These are phyloP conservation scores for Albifimbria verrucaria DNA, from an alignment of 2,329 filamentous ascomycete species.

Conservation along the genomic window DNA sequence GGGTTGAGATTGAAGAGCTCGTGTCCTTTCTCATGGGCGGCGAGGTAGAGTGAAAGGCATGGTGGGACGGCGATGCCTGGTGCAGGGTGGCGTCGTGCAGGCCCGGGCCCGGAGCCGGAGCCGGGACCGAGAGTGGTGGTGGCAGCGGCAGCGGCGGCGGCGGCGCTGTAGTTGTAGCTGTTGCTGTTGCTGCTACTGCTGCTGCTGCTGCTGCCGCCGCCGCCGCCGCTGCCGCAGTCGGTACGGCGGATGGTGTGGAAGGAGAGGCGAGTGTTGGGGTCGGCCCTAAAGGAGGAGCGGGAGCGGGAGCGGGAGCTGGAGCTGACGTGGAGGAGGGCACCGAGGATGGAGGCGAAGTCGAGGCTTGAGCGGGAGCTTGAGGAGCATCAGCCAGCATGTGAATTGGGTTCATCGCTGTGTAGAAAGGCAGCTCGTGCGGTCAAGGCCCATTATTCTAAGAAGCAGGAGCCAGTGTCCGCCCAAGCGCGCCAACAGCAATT, in stretches of 20 bases:
- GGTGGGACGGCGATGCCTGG: slow-evolving; percentile 15
- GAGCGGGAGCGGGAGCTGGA: slow-evolving; percentile 8
- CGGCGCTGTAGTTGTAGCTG: slow-evolving; percentile 4
- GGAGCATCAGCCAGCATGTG: slow-evolving; percentile 32
- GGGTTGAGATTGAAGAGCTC: slow-evolving; percentile 50
- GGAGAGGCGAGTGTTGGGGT: too few species aligned
- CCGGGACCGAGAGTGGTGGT: neutral
- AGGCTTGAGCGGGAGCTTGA: slow-evolving; percentile 8
- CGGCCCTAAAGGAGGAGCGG: too few species aligned
- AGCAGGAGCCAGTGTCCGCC: neutral
- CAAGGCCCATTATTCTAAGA: neutral
- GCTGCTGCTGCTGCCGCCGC: neutral
- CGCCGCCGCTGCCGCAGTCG: neutral
- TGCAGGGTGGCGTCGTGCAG: neutral
- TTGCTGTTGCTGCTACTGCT: slow-evolving; percentile 4
- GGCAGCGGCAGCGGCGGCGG: neutral
- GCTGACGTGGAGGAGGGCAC: slow-evolving; percentile 7
- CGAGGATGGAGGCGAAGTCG: slow-evolving; percentile 9
- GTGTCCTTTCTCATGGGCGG: slow-evolving; percentile 45
- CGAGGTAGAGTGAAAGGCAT: slow-evolving; percentile 23
- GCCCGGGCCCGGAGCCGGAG: slow-evolving; percentile 5
- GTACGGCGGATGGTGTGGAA: too few species aligned
- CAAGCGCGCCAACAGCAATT: neutral
- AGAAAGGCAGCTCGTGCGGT: neutral
- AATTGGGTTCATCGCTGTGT: slow-evolving; percentile 34